Evolutionary conservation across 2,329 filamentous ascomycete species (phyloP).

Genomic region (Drechslera avenae): DNA sequence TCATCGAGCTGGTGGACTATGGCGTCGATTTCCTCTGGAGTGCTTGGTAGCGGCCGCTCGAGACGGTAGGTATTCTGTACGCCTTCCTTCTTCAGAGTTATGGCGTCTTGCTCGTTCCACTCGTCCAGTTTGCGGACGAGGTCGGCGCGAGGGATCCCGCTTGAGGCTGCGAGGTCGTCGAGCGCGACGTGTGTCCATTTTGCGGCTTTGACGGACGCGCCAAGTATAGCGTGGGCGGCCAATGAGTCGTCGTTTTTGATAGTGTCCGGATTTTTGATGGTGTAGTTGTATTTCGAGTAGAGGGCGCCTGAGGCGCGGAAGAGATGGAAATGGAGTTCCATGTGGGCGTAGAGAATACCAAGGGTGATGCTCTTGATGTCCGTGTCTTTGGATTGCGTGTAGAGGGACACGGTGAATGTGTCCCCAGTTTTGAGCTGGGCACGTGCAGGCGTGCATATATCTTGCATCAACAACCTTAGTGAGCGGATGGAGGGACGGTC

Average conservation of each 20-base stretch:
- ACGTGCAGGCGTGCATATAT: conserved; percentile 55
- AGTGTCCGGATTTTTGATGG: conserved; percentile 35
- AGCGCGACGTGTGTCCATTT: conserved; percentile 58
- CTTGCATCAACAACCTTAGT: conserved; percentile 55
- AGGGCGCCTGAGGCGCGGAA: conserved; percentile 62
- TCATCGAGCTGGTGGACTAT: conserved; percentile 57
- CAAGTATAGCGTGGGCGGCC: conserved; percentile 54
- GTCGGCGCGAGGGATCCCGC: conserved; percentile 51
- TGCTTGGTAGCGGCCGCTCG: conserved; percentile 54
- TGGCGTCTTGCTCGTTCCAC: conserved; percentile 56
- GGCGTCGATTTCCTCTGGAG: conserved; percentile 49
- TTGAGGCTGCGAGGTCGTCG: conserved; percentile 42
- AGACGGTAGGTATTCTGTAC: conserved; percentile 62
- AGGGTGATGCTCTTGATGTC: conserved; percentile 61
- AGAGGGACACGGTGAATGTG: conserved; percentile 55
- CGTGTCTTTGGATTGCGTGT: conserved; percentile 54
- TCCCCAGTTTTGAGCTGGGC: conserved; percentile 46
- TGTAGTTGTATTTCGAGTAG: conserved; percentile 62
- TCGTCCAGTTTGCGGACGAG: conserved; percentile 62
- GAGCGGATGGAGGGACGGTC: conserved; percentile 62
- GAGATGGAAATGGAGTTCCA: conserved; percentile 64
- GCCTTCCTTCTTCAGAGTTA: conserved; percentile 59
- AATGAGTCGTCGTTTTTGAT: conserved; percentile 48
- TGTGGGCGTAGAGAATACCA: conserved; percentile 62
- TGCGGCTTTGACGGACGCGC: conserved; percentile 48